Evolutionary conservation across 192 early-diverging fungal species (phyloP).

Genomic region (Coemansia sp.): DNA sequence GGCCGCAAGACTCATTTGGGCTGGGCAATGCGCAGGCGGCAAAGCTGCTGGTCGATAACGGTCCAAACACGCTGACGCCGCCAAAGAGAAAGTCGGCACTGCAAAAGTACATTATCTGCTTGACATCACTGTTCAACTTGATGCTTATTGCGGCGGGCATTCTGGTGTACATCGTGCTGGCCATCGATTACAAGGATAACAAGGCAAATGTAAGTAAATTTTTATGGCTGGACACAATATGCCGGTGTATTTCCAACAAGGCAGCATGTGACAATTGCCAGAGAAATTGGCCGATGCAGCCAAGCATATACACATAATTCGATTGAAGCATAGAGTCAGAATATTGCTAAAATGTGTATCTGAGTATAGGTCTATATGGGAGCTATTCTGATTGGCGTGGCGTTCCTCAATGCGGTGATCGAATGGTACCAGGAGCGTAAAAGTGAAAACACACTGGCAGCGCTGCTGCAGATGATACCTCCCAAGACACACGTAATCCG

Average conservation of each 20-base stretch:
- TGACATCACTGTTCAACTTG: constrained; percentile 84
- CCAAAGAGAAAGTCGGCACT: constrained; percentile 78
- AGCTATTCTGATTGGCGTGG: constrained; percentile 82
- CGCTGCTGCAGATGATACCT: constrained; percentile 90
- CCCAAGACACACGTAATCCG: constrained; percentile 78
- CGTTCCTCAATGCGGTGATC: constrained; percentile 86
- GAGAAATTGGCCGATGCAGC: constrained; percentile 1
- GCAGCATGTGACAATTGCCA: not conserved
- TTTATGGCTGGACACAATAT: not conserved
- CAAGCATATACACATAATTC: not conserved
- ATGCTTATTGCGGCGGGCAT: constrained; percentile 82
- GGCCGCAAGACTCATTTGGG: constrained; percentile 70
- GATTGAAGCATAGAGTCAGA: not conserved
- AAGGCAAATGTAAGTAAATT: constrained; percentile 61
- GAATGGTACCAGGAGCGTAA: constrained; percentile 94
- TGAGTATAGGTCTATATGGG: constrained; percentile 75
- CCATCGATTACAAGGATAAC: constrained; percentile 74
- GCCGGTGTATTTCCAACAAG: not conserved
- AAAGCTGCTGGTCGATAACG: constrained; percentile 65
- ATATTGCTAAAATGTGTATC: not conserved
- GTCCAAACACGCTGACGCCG: constrained; percentile 85
- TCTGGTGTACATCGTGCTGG: constrained; percentile 76
- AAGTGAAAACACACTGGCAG: constrained; percentile 82
- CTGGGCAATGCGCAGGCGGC: constrained; percentile 63
- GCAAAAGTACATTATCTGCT: constrained; percentile 72